These are phyloP conservation scores for Fusarium algeriense DNA, from an alignment of 2,329 filamentous ascomycete species.

Conservation along the genomic window DNA sequence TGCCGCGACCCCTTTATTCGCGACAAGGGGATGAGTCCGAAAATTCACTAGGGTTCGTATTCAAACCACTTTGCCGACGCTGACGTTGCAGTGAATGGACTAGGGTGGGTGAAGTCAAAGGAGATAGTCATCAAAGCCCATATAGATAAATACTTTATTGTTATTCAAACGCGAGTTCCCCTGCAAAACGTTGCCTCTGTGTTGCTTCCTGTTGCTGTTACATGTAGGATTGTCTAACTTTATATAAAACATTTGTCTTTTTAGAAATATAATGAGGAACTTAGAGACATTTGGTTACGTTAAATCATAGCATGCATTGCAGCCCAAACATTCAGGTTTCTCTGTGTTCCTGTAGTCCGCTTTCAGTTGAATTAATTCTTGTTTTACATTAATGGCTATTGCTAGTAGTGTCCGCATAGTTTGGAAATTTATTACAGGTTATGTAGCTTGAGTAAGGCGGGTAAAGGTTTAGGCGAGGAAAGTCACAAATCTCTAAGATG, in stretches of 20 bases:
- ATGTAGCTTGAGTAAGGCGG: no score
- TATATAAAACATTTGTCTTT: no score
- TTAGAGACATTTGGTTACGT: no score
- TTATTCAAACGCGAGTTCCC: fast-evolving
- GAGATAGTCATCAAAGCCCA: not conserved
- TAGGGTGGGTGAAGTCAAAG: not conserved
- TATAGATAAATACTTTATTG: not conserved
- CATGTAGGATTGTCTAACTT: no score
- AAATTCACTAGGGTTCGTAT: slow-evolving; percentile 1
- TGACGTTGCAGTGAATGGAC: not conserved
- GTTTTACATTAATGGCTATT: no score
- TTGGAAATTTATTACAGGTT: no score
- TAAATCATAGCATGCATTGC: no score
- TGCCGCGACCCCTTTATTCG: not conserved
- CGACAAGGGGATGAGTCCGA: not conserved
- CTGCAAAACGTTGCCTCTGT: not conserved
- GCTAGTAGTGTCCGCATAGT: no score
- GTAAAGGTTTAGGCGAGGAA: no score
- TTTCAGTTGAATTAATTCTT: not conserved
- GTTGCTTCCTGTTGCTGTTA: no score
- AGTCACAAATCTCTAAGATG: no score
- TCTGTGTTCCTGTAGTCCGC: not conserved
- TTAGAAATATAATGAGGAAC: no score
- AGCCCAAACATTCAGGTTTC: not conserved
- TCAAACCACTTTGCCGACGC: not conserved